Conservation (phyloP, 192 early-diverging fungal genomes). For the Backusella parvicylindrica region DNA sequence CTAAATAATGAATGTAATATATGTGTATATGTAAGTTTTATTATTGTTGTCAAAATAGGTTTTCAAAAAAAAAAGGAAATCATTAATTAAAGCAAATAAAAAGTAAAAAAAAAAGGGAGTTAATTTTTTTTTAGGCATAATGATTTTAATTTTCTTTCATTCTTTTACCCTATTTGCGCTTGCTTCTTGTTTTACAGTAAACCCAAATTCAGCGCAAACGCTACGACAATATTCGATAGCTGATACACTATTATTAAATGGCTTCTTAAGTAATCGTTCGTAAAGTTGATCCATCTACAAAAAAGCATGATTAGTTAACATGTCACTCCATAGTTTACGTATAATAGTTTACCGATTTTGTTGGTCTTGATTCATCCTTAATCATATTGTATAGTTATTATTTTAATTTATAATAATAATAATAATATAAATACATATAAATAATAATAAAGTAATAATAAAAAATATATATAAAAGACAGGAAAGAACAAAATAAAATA, state of each 20-base stretch:
- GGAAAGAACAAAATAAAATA: not conserved
- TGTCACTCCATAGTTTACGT: not conserved
- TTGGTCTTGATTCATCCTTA: not conserved
- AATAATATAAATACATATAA: constrained; percentile 11
- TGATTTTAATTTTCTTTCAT: not conserved
- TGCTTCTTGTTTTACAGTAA: constrained; percentile 59
- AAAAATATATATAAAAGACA: not conserved
- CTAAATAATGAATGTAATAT: constrained; percentile 5
- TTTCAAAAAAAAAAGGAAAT: not conserved
- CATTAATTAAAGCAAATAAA: not conserved
- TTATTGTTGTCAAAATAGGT: constrained; percentile 1
- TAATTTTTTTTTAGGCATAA: not conserved
- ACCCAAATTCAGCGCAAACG: constrained; percentile 49
- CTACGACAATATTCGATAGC: constrained; percentile 50
- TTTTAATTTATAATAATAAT: not conserved
- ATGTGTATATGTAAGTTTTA: not conserved
- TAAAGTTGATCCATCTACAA: constrained; percentile 50
- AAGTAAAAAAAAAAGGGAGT: not conserved
- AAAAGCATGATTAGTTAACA: not conserved
- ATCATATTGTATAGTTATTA: not conserved
- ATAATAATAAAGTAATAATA: not conserved
- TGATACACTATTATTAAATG: constrained; percentile 42
- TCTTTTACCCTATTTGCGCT: constrained; percentile 53
- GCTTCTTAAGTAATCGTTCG: constrained; percentile 40
- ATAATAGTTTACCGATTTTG: not conserved